phyloP scores from a whole-genome alignment of 2,329 filamentous ascomycete genomes.

The Ceratocystis colombiana region DNA sequence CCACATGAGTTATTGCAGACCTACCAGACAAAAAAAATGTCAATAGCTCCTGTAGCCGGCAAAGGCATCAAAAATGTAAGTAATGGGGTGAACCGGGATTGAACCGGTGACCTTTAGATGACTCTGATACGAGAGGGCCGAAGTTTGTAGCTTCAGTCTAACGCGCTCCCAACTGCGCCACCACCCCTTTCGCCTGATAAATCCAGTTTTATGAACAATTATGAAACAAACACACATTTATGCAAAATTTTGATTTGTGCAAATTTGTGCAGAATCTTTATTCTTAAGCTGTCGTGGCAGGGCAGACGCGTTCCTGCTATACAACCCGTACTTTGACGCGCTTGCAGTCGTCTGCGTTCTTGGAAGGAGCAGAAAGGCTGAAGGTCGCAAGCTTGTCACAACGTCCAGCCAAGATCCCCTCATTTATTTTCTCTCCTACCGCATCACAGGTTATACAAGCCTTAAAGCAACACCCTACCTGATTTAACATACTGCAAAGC shows the following conservation, averaged over 20 bases:
- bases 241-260: neutral
- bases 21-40: neutral
- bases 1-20: no score
- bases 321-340: constrained; percentile 18
- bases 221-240: neutral
- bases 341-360: constrained; percentile 7
- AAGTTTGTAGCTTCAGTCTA: constrained; percentile 26
- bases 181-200: constrained; percentile 7
- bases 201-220: no score
- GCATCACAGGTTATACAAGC: neutral
- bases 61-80: neutral
- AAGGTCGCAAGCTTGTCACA: constrained; percentile 10
- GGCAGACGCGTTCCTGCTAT: constrained; percentile 14
- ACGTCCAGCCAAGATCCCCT: neutral
- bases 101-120: constrained; percentile 26
- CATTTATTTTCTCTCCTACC: neutral
- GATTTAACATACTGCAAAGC: neutral
- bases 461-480: neutral
- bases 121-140: constrained; percentile 22
- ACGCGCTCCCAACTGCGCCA: constrained; percentile 26
- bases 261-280: neutral
- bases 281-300: constrained; percentile 7
- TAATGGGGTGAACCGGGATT: constrained; percentile 25
- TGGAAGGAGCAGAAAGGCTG: constrained; percentile 21
- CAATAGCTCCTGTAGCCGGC: neutral